Evolutionary conservation across 2,329 filamentous ascomycete species (phyloP).

Genomic region (Aspergillus flavus): DNA sequence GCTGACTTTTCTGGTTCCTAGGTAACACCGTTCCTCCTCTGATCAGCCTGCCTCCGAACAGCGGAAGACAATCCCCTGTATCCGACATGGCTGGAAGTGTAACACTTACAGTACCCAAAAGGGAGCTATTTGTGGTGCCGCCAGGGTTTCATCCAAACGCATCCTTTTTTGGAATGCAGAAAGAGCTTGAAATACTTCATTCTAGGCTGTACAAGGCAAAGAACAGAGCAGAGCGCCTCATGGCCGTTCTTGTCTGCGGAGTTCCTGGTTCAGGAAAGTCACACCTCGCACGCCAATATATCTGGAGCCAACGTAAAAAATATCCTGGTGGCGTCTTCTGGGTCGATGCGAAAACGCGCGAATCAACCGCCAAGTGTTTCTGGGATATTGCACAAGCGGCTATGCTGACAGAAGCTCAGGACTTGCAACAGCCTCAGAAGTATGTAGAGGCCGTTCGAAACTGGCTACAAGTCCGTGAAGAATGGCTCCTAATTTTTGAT

Average conservation of each 20-base stretch:
- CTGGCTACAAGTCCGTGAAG: slow-evolving; percentile 64
- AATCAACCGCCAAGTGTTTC: slow-evolving; percentile 63
- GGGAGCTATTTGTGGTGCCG: slow-evolving; percentile 50
- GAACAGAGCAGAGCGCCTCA: slow-evolving; percentile 60
- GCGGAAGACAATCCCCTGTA: slow-evolving; percentile 28
- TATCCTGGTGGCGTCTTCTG: slow-evolving; percentile 71
- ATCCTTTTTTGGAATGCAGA: slow-evolving; percentile 63
- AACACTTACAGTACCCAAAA: slow-evolving; percentile 24
- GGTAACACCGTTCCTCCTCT: slow-evolving; percentile 29
- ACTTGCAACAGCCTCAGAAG: slow-evolving; percentile 42
- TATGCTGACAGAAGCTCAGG: slow-evolving; percentile 49
- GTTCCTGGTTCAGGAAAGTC: slow-evolving; percentile 70
- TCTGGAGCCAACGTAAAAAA: slow-evolving; percentile 60
- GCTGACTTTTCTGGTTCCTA: slow-evolving; percentile 40
- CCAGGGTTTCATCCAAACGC: slow-evolving; percentile 65
- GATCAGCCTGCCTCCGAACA: slow-evolving; percentile 26
- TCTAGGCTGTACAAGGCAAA: slow-evolving; percentile 61
- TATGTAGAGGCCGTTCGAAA: slow-evolving; percentile 61
- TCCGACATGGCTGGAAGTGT: slow-evolving; percentile 29
- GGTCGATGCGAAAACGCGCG: slow-evolving; percentile 63
- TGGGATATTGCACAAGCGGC: slow-evolving; percentile 67
- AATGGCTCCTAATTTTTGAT: slow-evolving; percentile 70
- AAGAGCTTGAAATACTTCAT: slow-evolving; percentile 62
- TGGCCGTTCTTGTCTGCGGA: slow-evolving; percentile 65
- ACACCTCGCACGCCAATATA: slow-evolving; percentile 68